Evolutionary conservation across 306 rosid species (phyloP), one percentile per base, ranked within the genome.

Genomic region (Arachis stenosperma): DNA sequence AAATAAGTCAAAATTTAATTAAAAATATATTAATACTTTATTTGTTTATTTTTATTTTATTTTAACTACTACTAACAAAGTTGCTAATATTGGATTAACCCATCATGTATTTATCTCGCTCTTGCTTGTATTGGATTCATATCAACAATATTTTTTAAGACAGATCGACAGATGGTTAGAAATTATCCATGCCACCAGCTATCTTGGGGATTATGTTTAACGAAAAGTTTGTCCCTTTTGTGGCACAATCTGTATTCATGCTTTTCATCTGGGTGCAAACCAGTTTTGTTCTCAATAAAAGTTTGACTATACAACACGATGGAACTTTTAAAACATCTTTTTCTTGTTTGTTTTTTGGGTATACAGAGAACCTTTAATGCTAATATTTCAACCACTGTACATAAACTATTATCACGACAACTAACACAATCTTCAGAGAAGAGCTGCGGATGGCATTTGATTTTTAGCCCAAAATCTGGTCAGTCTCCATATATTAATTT

Each of bases 401-500:
- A 71, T 60, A 71, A 7, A 52, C 27, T 15, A 61, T 8, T 70
- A 43, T 17, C 64, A 70, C 67, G 36, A 70, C 46, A 36, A 54
- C 14, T 39, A 6, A 48, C 56, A 48, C 42, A 4, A 66, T 44
- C 29, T 15, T 56, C 40, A 14, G 66, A 65, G 57, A 65, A 30
- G 41, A 29, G 12, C 14, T 14, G n/a, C 62, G 4, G 56, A 46
- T 65, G 9, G 50, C 64, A 52, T 12, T 64, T 12, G 48, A 37
- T 67, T 41, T 74, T 70, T 51, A 74, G 9, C 55, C 33, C 53
- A 12, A 11, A 64, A 42, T 40, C 48, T 13, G 29, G n/a, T 8
- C 37, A 59, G 63, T 46, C 41, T 68, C 17, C 22, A 52, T 22
- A 52, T 22, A 65, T 46, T 43, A 43, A 56, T 57, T 62, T 63